Conservation (phyloP, 352 stramenopile species). For the Thalassiosira ordinaria region DNA sequence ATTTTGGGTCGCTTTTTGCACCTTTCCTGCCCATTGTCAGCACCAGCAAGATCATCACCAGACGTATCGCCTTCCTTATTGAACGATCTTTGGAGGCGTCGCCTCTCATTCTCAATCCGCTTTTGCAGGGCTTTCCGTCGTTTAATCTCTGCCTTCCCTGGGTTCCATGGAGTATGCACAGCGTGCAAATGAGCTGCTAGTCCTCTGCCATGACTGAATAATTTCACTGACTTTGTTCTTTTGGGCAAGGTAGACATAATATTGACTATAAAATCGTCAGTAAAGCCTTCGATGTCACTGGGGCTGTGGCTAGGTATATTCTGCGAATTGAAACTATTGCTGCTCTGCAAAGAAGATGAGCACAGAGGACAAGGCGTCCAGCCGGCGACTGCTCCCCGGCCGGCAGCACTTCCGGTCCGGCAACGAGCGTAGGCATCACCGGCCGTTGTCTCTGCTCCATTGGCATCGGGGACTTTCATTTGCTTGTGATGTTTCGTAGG, state of each 20-base stretch:
- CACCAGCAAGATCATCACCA: not conserved
- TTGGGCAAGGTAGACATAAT: constrained; percentile 14
- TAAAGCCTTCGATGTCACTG: not conserved
- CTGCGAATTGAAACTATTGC: too few relatives aligned
- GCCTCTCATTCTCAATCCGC: constrained; percentile 34
- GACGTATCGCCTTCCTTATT: not conserved
- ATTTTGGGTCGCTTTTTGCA: constrained; percentile 39
- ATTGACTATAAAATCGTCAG: constrained; percentile 3
- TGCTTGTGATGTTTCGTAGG: too few relatives aligned
- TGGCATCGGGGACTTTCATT: too few relatives aligned
- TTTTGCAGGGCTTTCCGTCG: constrained; percentile 18
- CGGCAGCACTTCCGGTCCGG: constrained; percentile 40
- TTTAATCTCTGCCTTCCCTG: constrained; percentile 55
- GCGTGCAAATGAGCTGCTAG: constrained; percentile 77
- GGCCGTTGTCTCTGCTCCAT: not conserved
- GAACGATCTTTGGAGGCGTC: not conserved
- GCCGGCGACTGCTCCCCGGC: constrained; percentile 59
- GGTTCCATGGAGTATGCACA: constrained; percentile 84
- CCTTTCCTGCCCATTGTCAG: constrained; percentile 13
- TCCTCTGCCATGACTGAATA: constrained; percentile 71
- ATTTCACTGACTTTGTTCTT: constrained; percentile 54
- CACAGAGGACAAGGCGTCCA: constrained; percentile 77
- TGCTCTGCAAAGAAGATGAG: too few relatives aligned
- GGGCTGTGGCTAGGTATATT: too few relatives aligned
- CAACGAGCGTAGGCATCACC: constrained; percentile 49